Evolutionary conservation across 78 protist genomes (phyloP), one percentile per base, ranked within the genome.

Genomic region (Dictyostelium capitatum): DNA sequence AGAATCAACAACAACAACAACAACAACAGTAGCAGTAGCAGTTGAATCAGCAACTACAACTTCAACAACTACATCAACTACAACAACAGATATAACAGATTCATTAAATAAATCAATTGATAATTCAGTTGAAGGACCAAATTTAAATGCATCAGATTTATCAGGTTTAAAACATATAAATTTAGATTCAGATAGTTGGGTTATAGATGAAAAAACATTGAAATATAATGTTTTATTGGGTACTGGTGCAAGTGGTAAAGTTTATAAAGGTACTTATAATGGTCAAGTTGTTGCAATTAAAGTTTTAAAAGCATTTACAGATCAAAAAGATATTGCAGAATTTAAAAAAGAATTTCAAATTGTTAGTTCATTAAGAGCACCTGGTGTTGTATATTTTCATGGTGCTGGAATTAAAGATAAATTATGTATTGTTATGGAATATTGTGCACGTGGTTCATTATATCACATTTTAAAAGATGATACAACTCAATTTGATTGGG

Each of bases 261-360:
- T 92, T 19, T 92, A 82, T 69, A 80, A 82, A 37, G 96, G 96
- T 15, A 41, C 80, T 6, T 92, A 78, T 69, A 92, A 83, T 12
- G 92, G 83, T 17, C 30, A 62, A 8, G 87, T 41, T 8, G 96
- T 92, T 6, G 96, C 96, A 32, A 92, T 92, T 73, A 92, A 92
- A 53, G 91, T 92, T 1, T 87, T 92, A 73, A 90, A 90, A 74
- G 56, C 89, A 28, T 90, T 81, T 51, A 74, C 95, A 14, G 84
- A 87, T 75, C 48, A 25, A 23, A 78, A 80, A 56, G 95, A 92
- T 79, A 72, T 85, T 64, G 74, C 77, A 25, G 96, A 94, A 64
- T 94, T 94, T 90, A 79, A 82, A 79, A 83, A 94, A 48, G 96
- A 94, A 37, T 94, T 94, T 62, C 93, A 94, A 77, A 94, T 94